Evolutionary conservation across 495 filamentous ascomycete species (phyloP), one percentile per base, ranked within the genome.

Genomic region (Podospora didyma): DNA sequence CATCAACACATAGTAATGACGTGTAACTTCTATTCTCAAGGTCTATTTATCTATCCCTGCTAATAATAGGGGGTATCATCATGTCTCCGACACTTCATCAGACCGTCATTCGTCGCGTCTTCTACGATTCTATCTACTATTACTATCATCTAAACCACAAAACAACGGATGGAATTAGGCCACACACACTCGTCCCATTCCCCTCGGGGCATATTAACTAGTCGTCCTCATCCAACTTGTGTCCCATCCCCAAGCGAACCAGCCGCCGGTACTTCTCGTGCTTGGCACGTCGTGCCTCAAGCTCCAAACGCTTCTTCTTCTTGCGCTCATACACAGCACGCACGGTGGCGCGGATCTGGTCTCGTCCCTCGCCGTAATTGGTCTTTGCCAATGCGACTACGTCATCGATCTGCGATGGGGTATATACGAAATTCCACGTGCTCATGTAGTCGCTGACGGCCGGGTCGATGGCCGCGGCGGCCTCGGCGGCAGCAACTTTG

Each of bases 401-500:
- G 21, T 81, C 79, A 51, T 96, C 92, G 46, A 97, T 79, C 64
- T 97, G 86, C 54, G 90, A 81, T 0, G 91, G 88, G 34, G 88
- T 91, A 71, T 96, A 97, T 44, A 96, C 84, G 67, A 97, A 97
- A 69, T 97, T 98, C 94, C 94, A 97, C 1, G 94, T 98, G 61
- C 84, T 89, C 71, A 97, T 81, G 75, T 92, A 98, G 49, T 92
- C 89, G 55, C 82, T 84, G 12, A 77, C 82, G 34, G 86, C 82
- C 0, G 94, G 93, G 66, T 96, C 86, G 23, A 97, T 86, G 39
- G n/a, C 39, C 1, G 39, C 39, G 12, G 12, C 14, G 39, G 12
- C n/a, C 14, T 17, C 39, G 39, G 39, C 39, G 49, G 83, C 87
- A 5, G 47, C 59, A 1, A 93, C 88, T 19, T 86, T 83, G 0